phyloP scores from a whole-genome alignment of 345 rosid genomes.

The Rhizophora apiculata region DNA sequence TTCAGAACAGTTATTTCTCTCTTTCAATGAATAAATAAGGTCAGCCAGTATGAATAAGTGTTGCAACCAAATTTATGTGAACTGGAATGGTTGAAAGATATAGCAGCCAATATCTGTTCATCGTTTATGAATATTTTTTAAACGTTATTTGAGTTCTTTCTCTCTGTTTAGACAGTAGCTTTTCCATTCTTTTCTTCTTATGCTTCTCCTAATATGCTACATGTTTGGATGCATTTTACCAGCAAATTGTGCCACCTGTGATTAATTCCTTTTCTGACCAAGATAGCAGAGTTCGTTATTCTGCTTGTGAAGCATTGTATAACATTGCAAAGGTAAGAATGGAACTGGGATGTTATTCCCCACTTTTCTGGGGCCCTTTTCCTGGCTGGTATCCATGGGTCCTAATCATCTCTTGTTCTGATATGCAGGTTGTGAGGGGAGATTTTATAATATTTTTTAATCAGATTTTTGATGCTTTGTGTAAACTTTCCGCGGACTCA shows the following conservation, averaged over 20 bases:
- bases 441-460: conserved; percentile 94
- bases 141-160: not conserved
- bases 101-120: not conserved
- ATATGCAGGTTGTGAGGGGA: conserved; percentile 90
- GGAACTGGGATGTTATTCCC: not conserved
- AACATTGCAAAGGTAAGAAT: conserved; percentile 90
- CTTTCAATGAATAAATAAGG: too few species aligned
- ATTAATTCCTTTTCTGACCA: conserved; percentile 83
- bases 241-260: conserved; percentile 99
- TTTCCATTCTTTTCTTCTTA: conserved; percentile 3
- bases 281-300: conserved; percentile 96
- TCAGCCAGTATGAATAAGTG: too few species aligned
- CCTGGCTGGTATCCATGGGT: not conserved
- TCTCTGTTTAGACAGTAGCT: not conserved
- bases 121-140: not conserved
- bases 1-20: too few species aligned
- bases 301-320: conserved; percentile 98
- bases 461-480: conserved; percentile 89
- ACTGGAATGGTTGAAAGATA: too few species aligned
- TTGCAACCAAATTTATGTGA: too few species aligned
- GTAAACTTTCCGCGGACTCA: conserved; percentile 96
- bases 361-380: not conserved
- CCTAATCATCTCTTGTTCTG: conserved; percentile 20
- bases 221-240: conserved; percentile 30
- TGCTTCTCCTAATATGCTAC: conserved; percentile 15